These are phyloP conservation scores for Olyra latifolia DNA, from an alignment of 176 grass and related monocot species.

Conservation along the genomic window DNA sequence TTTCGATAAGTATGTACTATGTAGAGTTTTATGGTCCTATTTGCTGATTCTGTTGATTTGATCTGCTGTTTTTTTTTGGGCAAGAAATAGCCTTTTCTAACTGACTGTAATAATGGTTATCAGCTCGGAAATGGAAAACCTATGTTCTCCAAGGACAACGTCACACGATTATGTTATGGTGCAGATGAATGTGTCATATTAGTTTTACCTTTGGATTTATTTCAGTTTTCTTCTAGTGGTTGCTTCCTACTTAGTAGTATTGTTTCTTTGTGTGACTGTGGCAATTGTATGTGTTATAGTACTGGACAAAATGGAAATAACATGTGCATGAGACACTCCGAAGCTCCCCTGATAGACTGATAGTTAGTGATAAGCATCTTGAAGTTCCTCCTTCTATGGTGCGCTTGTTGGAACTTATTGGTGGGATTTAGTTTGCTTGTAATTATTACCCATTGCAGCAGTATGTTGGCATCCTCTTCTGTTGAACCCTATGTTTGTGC, in stretches of 20 bases:
- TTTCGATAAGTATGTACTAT: background rate
- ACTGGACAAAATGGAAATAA: background rate
- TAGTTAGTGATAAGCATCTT: background rate
- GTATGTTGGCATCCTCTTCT: background rate
- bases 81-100: background rate
- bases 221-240: background rate
- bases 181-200: background rate
- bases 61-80: background rate
- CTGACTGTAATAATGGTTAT: background rate
- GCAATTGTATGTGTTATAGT: background rate
- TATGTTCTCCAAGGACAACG: background rate
- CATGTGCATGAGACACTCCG: background rate
- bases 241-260: background rate
- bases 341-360: background rate
- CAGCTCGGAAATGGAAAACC: background rate
- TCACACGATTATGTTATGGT: background rate
- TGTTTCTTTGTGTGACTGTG: background rate
- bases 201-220: background rate
- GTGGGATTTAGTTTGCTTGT: background rate
- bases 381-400: background rate
- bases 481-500: background rate
- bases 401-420: background rate
- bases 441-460: background rate
- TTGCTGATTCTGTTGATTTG: background rate
- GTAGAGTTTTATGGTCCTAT: background rate